Evolutionary conservation across 2,329 filamentous ascomycete species (phyloP).

Genomic region (Mollisiaceae sp.): DNA sequence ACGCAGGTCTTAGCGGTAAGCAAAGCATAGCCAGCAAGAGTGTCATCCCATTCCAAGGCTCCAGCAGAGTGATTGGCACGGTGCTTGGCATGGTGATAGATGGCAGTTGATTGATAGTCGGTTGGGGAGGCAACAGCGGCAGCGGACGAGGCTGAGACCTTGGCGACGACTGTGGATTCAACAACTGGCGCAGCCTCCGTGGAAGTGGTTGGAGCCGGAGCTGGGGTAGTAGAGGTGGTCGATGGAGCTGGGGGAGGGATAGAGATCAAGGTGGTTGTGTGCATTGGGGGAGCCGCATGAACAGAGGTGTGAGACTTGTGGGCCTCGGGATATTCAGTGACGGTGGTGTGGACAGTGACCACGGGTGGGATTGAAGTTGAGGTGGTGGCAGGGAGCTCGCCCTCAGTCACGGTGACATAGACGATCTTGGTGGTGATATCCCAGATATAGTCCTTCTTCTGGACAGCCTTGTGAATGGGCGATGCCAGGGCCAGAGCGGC

Average conservation of each 20-base stretch:
- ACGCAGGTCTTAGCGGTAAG: conserved; percentile 69
- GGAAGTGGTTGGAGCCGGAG: conserved; percentile 17
- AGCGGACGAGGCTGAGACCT: conserved; percentile 18
- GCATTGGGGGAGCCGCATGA: conserved; percentile 17
- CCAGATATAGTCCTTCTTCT: conserved; percentile 36
- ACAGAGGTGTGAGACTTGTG: conserved; percentile 19
- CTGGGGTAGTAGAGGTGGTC: conserved; percentile 16
- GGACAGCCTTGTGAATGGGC: conserved; percentile 43
- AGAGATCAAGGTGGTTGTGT: conserved; percentile 24
- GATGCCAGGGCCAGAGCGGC: conserved; percentile 44
- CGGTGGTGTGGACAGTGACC: conserved; percentile 14
- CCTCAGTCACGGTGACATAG: conserved; percentile 46
- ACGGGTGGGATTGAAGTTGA: not conserved
- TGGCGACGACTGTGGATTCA: conserved; percentile 12
- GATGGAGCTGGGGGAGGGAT: conserved; percentile 15
- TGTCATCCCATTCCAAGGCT: conserved; percentile 67
- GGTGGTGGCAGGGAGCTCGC: conserved; percentile 26
- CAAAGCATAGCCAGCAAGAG: conserved; percentile 67
- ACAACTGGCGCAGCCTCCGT: conserved; percentile 17
- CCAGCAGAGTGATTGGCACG: conserved; percentile 79
- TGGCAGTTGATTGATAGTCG: conserved; percentile 29
- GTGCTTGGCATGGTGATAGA: conserved; percentile 77
- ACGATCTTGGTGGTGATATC: conserved; percentile 44
- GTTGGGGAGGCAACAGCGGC: conserved; percentile 27
- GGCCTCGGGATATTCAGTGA: conserved; percentile 1